Conservation (phyloP, 306 rosid species). For the Dryas alaskensis region DNA sequence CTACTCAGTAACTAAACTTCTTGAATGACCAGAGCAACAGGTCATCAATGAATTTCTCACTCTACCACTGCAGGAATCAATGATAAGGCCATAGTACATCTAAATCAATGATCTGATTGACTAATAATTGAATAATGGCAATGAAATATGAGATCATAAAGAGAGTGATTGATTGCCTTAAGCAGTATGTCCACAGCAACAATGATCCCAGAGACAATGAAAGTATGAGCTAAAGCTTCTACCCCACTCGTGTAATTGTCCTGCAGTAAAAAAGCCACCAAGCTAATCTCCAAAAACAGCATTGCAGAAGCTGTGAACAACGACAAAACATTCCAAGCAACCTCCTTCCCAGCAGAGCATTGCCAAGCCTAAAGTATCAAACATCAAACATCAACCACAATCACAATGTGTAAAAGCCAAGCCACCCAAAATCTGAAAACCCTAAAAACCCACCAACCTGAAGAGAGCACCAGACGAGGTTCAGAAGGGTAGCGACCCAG, state of each 20-base stretch:
- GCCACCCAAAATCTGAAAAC: background rate
- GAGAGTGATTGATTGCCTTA: constrained; percentile 45
- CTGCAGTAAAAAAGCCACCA: constrained; percentile 62
- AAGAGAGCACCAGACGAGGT: constrained; percentile 63
- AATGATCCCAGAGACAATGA: constrained; percentile 52
- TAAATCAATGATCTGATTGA: background rate
- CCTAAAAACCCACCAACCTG: constrained; percentile 40
- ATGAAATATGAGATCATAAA: background rate
- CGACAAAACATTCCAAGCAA: constrained; percentile 58
- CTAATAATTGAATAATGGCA: background rate
- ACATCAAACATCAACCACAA: background rate
- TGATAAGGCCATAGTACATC: background rate
- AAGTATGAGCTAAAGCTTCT: constrained; percentile 51
- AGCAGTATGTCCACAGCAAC: constrained; percentile 60
- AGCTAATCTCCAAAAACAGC: constrained; percentile 68
- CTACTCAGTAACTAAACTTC: background rate
- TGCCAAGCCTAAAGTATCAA: constrained; percentile 48
- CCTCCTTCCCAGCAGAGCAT: constrained; percentile 60
- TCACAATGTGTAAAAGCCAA: background rate
- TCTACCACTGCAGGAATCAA: background rate
- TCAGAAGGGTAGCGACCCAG: constrained; percentile 55
- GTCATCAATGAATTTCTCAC: background rate
- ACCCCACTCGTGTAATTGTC: constrained; percentile 51
- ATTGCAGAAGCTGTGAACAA: constrained; percentile 59
- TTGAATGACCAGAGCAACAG: background rate